These are phyloP conservation scores for Pittosporum tobira DNA, from an alignment of 129 eudicot genomes.

Conservation along the genomic window DNA sequence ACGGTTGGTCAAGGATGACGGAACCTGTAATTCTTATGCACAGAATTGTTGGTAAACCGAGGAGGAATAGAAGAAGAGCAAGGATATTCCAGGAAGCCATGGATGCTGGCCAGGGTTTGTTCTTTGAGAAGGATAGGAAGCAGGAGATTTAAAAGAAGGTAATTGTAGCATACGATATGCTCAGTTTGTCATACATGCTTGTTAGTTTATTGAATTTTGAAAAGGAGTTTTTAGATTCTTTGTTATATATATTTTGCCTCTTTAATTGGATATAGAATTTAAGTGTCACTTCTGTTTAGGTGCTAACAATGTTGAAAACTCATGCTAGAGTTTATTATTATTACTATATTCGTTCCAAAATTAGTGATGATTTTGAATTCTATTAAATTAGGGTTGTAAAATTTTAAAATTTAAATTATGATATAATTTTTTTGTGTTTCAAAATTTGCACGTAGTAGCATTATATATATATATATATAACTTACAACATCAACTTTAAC, in stretches of 20 bases:
- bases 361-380: too few species aligned
- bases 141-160: conserved; percentile 17
- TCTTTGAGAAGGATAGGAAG: conserved; percentile 9
- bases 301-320: too few species aligned
- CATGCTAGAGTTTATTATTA: too few species aligned
- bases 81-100: conserved; percentile 38
- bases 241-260: conserved; percentile 7
- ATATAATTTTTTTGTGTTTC: too few species aligned
- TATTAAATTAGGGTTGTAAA: too few species aligned
- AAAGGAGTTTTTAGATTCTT: conserved; percentile 16
- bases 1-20: background rate
- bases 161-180: conserved; percentile 8
- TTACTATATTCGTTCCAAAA: too few species aligned
- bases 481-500: too few species aligned
- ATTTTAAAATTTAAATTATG: too few species aligned
- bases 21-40: conserved; percentile 13
- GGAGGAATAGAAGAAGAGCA: conserved; percentile 16
- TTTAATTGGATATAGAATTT: background rate
- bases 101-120: conserved; percentile 14
- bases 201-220: conserved; percentile 14
- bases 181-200: conserved; percentile 34
- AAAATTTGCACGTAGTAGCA: too few species aligned
- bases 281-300: too few species aligned
- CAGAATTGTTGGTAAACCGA: conserved; percentile 14
- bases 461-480: too few species aligned